phyloP scores from a whole-genome alignment of 1,284 basidiomycete genomes.

The Neonothopanus nambi region DNA sequence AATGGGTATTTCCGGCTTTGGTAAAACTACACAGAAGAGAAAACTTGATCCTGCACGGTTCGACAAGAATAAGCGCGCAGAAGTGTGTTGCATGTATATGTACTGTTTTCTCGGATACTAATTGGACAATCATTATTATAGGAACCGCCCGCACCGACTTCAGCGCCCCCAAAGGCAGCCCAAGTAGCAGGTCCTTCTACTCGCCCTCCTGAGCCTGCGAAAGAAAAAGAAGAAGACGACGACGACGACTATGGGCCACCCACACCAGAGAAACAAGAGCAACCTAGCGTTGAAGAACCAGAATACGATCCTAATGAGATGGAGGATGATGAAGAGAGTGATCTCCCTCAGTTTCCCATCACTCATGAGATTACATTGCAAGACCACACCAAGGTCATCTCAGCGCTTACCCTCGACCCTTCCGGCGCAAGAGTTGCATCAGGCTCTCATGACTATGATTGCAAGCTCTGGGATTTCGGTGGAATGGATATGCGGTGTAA shows the following conservation, averaged over 20 bases:
- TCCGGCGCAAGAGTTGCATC: constrained; percentile 90
- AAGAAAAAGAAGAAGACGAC: constrained; percentile 23
- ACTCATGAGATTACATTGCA: constrained; percentile 90
- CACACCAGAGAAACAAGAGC: neutral
- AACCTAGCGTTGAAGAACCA: constrained; percentile 45
- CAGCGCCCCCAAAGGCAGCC: neutral
- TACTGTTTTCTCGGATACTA: constrained; percentile 6
- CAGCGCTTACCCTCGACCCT: constrained; percentile 88
- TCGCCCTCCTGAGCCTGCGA: neutral
- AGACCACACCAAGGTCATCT: constrained; percentile 94
- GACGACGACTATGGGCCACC: constrained; percentile 17
- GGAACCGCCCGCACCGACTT: neutral
- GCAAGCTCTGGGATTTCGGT: constrained; percentile 99
- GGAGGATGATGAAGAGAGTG: constrained; percentile 50
- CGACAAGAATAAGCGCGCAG: constrained; percentile 70
- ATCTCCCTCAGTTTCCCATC: constrained; percentile 67
- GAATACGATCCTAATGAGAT: constrained; percentile 64
- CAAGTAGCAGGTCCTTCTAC: neutral
- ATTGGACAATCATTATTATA: neutral
- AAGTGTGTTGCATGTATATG: constrained; percentile 33
- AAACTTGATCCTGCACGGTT: constrained; percentile 70
- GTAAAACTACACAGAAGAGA: constrained; percentile 65
- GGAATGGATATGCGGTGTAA: constrained; percentile 90
- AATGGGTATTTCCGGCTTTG: constrained; percentile 82
- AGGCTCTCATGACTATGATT: constrained; percentile 95